A percentile compares a stretch with the other conserved stretches of the same genome.
These are phyloP conservation scores for Coemansia sp. DNA, from an alignment of 192 early-diverging fungal species.

Conservation along the genomic window DNA sequence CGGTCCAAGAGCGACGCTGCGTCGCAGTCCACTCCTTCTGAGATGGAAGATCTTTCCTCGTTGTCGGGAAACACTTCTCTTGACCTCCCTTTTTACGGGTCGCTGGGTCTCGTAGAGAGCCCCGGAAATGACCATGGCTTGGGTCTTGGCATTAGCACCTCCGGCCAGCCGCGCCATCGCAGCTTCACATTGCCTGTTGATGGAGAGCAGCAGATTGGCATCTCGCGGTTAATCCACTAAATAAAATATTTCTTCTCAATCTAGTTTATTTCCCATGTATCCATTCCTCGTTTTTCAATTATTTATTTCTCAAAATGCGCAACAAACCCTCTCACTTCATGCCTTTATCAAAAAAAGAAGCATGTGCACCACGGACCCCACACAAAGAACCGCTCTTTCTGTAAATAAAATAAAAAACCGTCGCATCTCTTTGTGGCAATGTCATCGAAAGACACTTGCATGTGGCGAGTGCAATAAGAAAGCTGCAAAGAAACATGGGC, in stretches of 20 bases:
- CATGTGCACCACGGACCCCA: neutral
- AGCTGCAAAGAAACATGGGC: too few species aligned
- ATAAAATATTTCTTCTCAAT: neutral
- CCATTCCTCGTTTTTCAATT: neutral
- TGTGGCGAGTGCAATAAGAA: too few species aligned
- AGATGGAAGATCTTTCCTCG: neutral
- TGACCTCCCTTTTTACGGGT: conserved; percentile 9
- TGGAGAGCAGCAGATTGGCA: conserved; percentile 21
- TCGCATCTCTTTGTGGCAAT: too few species aligned
- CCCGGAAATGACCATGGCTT: neutral
- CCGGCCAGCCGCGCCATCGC: conserved; percentile 12
- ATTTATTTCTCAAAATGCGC: too few species aligned
- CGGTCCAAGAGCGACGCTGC: conserved; percentile 7
- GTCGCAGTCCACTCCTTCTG: neutral
- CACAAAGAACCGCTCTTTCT: neutral
- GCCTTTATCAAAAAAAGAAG: neutral
- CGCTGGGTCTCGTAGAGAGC: conserved; percentile 4
- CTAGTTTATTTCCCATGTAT: conserved; percentile 4
- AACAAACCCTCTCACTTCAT: too few species aligned
- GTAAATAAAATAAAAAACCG: too few species aligned
- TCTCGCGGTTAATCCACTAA: conserved; percentile 32
- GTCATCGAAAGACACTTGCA: too few species aligned
- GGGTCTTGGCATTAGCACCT: neutral
- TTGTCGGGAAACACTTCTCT: neutral
- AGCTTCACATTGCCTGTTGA: conserved; percentile 30